These are phyloP conservation scores for Monosporascus sp. DNA, from an alignment of 2,329 filamentous ascomycete species.

Conservation along the genomic window DNA sequence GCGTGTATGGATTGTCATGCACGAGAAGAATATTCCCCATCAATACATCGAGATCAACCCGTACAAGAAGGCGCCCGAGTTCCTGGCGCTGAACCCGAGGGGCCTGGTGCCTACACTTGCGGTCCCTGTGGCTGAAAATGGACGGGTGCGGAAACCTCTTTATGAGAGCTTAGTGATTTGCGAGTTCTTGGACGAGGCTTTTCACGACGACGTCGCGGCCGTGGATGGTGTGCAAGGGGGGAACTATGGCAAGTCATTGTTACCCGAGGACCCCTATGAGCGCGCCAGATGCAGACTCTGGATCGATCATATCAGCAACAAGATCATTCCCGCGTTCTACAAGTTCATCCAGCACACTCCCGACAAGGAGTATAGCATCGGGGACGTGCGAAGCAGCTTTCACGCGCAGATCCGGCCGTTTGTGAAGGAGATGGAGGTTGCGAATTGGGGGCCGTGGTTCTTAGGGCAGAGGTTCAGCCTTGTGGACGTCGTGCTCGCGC, in stretches of 20 bases:
- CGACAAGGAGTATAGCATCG: conserved; percentile 43
- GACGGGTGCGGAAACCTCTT: conserved; percentile 46
- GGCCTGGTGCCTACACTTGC: conserved; percentile 69
- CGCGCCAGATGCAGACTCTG: conserved; percentile 64
- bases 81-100: conserved; percentile 68
- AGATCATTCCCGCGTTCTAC: conserved; percentile 67
- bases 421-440: conserved; percentile 53
- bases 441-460: conserved; percentile 58
- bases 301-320: conserved; percentile 65
- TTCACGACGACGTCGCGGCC: conserved; percentile 35
- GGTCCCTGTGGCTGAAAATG: conserved; percentile 32
- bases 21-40: conserved; percentile 69
- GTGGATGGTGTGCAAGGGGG: conserved; percentile 9
- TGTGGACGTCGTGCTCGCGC: conserved; percentile 66
- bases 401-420: conserved; percentile 55
- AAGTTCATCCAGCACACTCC: conserved; percentile 53
- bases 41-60: conserved; percentile 77
- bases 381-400: conserved; percentile 54
- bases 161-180: conserved; percentile 70
- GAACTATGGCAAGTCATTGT: conserved; percentile 40
- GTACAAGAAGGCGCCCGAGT: conserved; percentile 65
- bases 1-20: conserved; percentile 66
- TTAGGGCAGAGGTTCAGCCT: conserved; percentile 58
- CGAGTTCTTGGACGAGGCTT: conserved; percentile 73
- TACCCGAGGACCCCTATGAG: conserved; percentile 59